Evolutionary conservation across 805 yeast genomes (phyloP).

Genomic region (Nakazawaea ambrosiae): DNA sequence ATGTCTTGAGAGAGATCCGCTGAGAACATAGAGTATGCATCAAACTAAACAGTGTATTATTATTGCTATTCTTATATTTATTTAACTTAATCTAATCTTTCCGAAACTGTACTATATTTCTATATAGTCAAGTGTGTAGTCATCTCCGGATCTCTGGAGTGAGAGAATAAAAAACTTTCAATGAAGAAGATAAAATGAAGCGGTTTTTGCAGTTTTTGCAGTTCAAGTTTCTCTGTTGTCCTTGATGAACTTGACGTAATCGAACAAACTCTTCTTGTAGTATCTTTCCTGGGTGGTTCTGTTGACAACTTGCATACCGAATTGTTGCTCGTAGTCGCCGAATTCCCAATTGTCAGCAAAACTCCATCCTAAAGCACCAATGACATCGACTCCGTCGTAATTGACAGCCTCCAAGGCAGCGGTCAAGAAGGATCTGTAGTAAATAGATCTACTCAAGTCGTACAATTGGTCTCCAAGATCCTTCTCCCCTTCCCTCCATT

Average conservation of each 20-base stretch:
- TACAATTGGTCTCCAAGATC: slow-evolving; percentile 20
- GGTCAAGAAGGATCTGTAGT: slow-evolving; percentile 23
- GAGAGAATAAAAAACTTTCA: not conserved
- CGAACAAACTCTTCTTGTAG: slow-evolving; percentile 17
- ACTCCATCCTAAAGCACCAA: slow-evolving; percentile 28
- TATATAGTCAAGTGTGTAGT: not conserved
- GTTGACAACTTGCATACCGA: slow-evolving; percentile 23
- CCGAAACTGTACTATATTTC: too few relatives aligned
- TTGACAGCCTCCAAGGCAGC: slow-evolving; percentile 20
- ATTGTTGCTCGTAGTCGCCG: slow-evolving; percentile 20
- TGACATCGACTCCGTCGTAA: slow-evolving; percentile 21
- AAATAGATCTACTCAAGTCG: slow-evolving; percentile 24
- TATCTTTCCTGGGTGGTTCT: slow-evolving; percentile 22
- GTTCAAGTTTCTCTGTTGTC: slow-evolving; percentile 3
- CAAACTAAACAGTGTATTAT: too few relatives aligned
- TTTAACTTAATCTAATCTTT: not conserved
- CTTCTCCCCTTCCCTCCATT: slow-evolving; percentile 23
- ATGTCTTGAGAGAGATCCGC: slow-evolving; percentile 3
- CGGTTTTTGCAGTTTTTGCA: not conserved
- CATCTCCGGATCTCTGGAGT: not conserved
- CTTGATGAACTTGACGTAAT: slow-evolving; percentile 3
- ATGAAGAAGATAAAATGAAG: not conserved
- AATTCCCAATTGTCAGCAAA: slow-evolving; percentile 28
- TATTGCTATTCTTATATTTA: not conserved
- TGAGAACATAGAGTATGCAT: too few relatives aligned